These are phyloP conservation scores for Phanerochaete sordida DNA, from an alignment of 768 basidiomycete genomes.

Conservation along the genomic window DNA sequence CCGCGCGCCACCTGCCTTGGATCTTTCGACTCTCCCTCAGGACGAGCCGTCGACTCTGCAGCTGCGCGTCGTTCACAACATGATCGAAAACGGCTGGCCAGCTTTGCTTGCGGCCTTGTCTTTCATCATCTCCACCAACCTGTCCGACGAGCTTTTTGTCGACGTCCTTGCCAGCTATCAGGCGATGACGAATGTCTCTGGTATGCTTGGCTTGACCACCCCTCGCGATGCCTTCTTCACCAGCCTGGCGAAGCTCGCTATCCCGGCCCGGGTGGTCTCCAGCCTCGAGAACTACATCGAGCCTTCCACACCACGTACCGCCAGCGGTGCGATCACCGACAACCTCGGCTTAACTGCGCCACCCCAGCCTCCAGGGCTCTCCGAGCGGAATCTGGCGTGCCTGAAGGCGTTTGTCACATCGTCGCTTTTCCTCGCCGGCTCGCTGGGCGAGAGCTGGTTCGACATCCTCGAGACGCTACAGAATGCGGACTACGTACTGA, in stretches of 20 bases:
- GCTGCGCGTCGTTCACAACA: constrained; percentile 64
- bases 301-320: constrained; percentile 57
- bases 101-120: constrained; percentile 87
- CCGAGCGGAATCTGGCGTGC: constrained; percentile 88
- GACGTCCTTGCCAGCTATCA: constrained; percentile 83
- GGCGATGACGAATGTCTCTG: constrained; percentile 82
- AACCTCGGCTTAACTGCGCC: constrained; percentile 56
- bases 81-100: constrained; percentile 90
- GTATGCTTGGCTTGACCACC: constrained; percentile 81
- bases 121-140: constrained; percentile 84
- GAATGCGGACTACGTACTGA: constrained; percentile 91
- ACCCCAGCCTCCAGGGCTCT: constrained; percentile 66
- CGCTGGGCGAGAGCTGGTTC: constrained; percentile 91
- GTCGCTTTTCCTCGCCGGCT: constrained; percentile 78
- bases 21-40: constrained; percentile 50
- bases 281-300: constrained; percentile 64
- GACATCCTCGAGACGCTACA: constrained; percentile 86
- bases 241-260: constrained; percentile 84
- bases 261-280: constrained; percentile 87
- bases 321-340: constrained; percentile 54
- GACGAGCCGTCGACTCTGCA: constrained; percentile 53
- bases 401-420: constrained; percentile 77
- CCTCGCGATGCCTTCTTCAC: constrained; percentile 93
- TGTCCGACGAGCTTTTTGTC: constrained; percentile 89
- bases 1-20: constrained; percentile 71